Evolutionary conservation across 257 asterid species (phyloP), one percentile per base, ranked within the genome.

Genomic region (Ehretia macrophylla): DNA sequence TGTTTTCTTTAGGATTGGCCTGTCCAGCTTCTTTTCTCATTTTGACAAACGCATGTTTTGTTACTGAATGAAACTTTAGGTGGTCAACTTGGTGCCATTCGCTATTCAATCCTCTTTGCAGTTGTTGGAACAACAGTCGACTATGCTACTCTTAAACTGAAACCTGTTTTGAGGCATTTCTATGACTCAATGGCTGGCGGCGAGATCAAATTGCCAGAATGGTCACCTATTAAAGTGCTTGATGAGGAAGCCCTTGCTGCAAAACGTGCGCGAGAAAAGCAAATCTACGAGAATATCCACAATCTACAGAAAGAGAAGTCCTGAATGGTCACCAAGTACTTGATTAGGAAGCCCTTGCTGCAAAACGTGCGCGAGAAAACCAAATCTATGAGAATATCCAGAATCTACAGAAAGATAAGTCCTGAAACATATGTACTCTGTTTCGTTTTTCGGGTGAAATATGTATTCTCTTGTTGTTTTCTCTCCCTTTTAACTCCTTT

Each of bases 241-340:
- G 97, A 93, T 10, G 99, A 93, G 40, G 97, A 88, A 79, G 99
- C 88, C 35, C 64, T 84, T 49, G 96, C 96, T 63, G 97, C 90
- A 17, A 88, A 93, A 62, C 89, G 78, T 9, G 85, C 90, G 17
- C 78, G 85, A 47, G 99, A 92, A 72, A 65, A 88, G 56, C 61
- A 79, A 67, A 53, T 85, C 60, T 85, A 71, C 52, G 74, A 79
- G 55, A 74, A 62, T 14, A 77, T 83, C 70, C 95, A 79, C 68
- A 77, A 71, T 57, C 67, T 88, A 72, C 74, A 79, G 71, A 84
- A 86, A 66, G 95, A 84, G 52, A 76, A 86, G 75, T 72, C 95
- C n/a, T n/a, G 97, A 85, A 64, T 89, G 99, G 99, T 89, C 99
- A 9, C 99, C 99, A 44, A 68, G 71, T 88, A 14, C 95, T 85